Base-by-base conservation (phyloP, 176 grass and related monocot species). In the Hyparrhenia diplandra region DNA sequence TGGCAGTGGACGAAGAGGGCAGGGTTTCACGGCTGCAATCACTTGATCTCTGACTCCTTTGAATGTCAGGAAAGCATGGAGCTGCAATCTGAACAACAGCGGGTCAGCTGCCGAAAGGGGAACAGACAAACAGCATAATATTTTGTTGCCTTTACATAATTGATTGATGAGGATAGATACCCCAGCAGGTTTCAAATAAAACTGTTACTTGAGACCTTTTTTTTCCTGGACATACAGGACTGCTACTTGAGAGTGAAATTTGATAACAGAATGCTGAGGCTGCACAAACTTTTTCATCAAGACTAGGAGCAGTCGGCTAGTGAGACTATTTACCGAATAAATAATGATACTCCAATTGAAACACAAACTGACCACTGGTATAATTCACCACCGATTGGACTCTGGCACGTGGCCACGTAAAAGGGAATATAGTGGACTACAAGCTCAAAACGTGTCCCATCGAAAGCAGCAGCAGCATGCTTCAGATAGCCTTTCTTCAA, bases 1-100 rank as follows among this genome's bases (percentile, higher is more conserved):
- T 62, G 82, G 77, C 68, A 89, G 55, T 89, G 87, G 82, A 78
- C 41, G 77, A 70, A n/a, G n/a, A 2, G 2, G 31, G 58, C 37
- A 61, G 61, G 4, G 65, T 57, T 85, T 89, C 82, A 77, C 47
- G 65, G 83, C 45, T 77, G 87, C 82, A 82, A 85, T 89, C 72
- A 61, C 62, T 89, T 85, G 72, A 58, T 64, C 63, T 68, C 43
- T 41, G 82, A 71, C 82, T 64, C 74, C 78, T 80, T 74, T 65
- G 54, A 85, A 66, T 77, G 45, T 27, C 45, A 72, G 77, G 64
- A 85, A 89, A 82, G 77, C 43, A 60, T 66, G 86, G 55, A 30
- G 25, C 65, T 77, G 87, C 34, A 71, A 59, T 85, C 77, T 85
- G 82, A 89, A 89, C 64, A 81, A 81, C 43, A 11, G 77, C 71